Percentiles rank a stretch among this genome's conserved stretches.
These are phyloP conservation scores for Lithohypha guttulata DNA, from an alignment of 2,329 filamentous ascomycete genomes.

Conservation along the genomic window DNA sequence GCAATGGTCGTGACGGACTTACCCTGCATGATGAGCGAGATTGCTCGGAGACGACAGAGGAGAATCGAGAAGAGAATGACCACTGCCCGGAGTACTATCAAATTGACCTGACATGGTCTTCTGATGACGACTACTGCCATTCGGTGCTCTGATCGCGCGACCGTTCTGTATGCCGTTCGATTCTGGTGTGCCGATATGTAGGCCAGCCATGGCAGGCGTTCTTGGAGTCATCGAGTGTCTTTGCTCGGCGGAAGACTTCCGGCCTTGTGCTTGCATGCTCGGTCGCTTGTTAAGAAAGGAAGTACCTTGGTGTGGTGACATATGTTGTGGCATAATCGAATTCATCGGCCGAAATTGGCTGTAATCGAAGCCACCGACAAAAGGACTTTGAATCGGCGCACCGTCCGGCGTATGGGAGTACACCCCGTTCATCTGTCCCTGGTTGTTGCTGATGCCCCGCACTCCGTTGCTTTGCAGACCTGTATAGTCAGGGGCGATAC, in stretches of 20 bases:
- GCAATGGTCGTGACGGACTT: neutral
- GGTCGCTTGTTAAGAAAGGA: constrained; percentile 50
- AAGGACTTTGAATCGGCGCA: constrained; percentile 84
- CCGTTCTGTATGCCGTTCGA: constrained; percentile 57
- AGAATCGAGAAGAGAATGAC: constrained; percentile 78
- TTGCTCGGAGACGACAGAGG: constrained; percentile 68
- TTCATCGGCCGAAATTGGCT: constrained; percentile 57
- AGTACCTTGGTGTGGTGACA: constrained; percentile 24
- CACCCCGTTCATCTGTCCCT: constrained; percentile 57
- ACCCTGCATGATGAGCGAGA: constrained; percentile 49
- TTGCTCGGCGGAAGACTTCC: constrained; percentile 57
- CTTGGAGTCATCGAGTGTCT: constrained; percentile 78
- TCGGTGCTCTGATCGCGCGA: constrained; percentile 64
- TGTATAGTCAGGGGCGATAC: constrained; percentile 35
- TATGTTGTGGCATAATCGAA: constrained; percentile 32
- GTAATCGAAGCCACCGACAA: constrained; percentile 63
- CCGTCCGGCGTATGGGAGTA: constrained; percentile 90
- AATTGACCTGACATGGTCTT: constrained; percentile 82
- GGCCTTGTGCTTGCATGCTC: constrained; percentile 54
- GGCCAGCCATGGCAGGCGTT: constrained; percentile 61
- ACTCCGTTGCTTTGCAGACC: constrained; percentile 31
- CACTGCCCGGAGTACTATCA: constrained; percentile 75
- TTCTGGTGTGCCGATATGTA: constrained; percentile 63
- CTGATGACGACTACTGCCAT: constrained; percentile 54
- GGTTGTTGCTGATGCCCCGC: constrained; percentile 48